Evolutionary conservation across 768 basidiomycete species (phyloP).

Genomic region (Mycena metata): DNA sequence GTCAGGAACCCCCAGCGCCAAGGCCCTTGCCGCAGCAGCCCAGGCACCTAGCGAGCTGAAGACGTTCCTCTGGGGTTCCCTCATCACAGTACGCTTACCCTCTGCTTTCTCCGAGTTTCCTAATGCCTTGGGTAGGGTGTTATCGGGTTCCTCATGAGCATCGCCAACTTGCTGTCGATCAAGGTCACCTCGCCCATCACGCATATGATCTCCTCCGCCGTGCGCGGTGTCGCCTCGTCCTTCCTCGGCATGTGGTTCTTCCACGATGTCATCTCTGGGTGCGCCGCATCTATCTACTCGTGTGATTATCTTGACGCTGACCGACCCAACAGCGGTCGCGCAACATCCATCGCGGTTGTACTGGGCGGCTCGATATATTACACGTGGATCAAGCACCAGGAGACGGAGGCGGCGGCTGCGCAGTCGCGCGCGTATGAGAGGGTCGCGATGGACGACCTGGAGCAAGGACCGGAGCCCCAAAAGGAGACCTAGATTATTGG

Average conservation of each 20-base stretch:
- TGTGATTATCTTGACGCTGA: background rate
- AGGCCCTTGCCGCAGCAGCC: conserved; percentile 42
- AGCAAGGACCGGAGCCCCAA: conserved; percentile 1
- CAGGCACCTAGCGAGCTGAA: conserved; percentile 38
- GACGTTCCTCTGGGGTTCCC: conserved; percentile 72
- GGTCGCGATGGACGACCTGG: conserved; percentile 64
- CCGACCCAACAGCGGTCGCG: conserved; percentile 63
- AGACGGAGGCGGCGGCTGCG: conserved; percentile 57
- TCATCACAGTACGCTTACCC: conserved; percentile 62
- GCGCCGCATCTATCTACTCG: conserved; percentile 45
- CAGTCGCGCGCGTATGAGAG: conserved; percentile 58
- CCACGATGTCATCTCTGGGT: conserved; percentile 70
- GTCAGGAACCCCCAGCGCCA: conserved; percentile 10
- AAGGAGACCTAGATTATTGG: conserved; percentile 5
- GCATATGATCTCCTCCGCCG: conserved; percentile 84
- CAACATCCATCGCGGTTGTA: conserved; percentile 69
- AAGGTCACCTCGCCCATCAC: conserved; percentile 87
- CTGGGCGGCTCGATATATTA: conserved; percentile 75
- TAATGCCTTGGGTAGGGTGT: conserved; percentile 59
- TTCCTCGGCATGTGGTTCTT: conserved; percentile 74
- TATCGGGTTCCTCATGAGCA: conserved; percentile 82
- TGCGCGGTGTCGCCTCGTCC: conserved; percentile 80
- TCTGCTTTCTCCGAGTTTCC: too few species aligned
- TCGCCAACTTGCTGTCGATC: conserved; percentile 81
- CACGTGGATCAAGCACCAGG: conserved; percentile 73